Base-by-base conservation (phyloP, 2,329 filamentous ascomycete species). In the Cordyceps pruinosa region DNA sequence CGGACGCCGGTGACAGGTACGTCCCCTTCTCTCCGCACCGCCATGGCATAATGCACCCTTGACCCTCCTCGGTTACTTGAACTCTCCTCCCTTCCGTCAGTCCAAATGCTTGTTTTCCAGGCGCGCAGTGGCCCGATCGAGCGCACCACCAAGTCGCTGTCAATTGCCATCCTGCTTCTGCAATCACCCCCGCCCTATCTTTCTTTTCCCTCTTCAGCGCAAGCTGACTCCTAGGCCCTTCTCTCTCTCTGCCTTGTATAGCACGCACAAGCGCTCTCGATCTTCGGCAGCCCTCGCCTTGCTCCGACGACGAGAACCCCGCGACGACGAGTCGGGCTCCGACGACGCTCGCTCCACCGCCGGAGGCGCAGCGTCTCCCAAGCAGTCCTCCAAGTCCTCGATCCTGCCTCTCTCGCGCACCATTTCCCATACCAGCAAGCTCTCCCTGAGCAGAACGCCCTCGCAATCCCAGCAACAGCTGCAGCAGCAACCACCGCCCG, bases 181-280 rank as follows among this genome's bases (percentile, higher is more conserved):
- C 30, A 46, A 19, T 30, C 54, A 5, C 45, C 51, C 28, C 30
- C 30, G 32, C 45, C 44, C 21, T 28, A 10, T 42, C 25, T n/a
- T 7, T 39, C n/a, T 8, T 42, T 10, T 39, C 9, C 15, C 12
- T 25, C 10, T 3, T n/a, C 10, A 21, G 23, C 47, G 32, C 19
- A 52, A 17, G 47, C 37, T 60, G 44, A 60, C 58, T 35, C 19
- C 32, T 44, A 34, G 6, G 26, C 19, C 25, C 19, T 15, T 9
- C 50, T 42, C 30, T 37, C 28, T 49, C 25, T 37, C 37, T 55
- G 2, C 21, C 21, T n/a, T 9, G 21, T 25, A 23, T 60, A 74
- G 69, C 61, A 66, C 67, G 61, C 80, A 82, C 65, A 80, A 77
- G 70, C 79, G 77, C 60, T 80, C 81, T 57, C 84, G 78, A 68